A percentile compares a stretch with the other conserved stretches of the same genome.
These are phyloP conservation scores for Globisporangium abappressorium DNA, from an alignment of 352 stramenopile species.

Conservation along the genomic window DNA sequence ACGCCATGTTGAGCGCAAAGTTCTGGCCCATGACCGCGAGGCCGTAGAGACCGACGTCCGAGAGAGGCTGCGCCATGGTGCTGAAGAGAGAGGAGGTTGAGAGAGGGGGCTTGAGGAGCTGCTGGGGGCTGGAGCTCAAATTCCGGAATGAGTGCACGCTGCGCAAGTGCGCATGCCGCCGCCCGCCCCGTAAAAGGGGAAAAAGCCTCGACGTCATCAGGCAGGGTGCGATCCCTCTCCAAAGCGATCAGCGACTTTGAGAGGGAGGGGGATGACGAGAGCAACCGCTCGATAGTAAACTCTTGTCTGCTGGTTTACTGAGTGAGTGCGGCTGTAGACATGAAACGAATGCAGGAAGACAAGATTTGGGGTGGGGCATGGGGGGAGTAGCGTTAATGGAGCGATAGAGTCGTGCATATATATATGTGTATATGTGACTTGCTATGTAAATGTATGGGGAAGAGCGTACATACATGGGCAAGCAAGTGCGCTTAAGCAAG, in stretches of 20 bases:
- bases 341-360: not conserved
- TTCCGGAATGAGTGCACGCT: slow-evolving; percentile 24
- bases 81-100: slow-evolving; percentile 6
- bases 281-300: not conserved
- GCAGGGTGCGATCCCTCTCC: not conserved
- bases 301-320: no score
- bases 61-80: slow-evolving; percentile 49
- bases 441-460: not conserved
- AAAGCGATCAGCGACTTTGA: slow-evolving; percentile 18
- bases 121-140: slow-evolving; percentile 24
- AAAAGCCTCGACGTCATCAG: not conserved
- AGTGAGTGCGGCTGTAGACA: not conserved
- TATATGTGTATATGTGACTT: not conserved
- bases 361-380: not conserved
- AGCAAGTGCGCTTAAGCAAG: not conserved
- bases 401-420: not conserved
- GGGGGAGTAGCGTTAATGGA: not conserved
- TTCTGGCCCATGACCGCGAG: slow-evolving; percentile 98
- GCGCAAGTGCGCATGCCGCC: not conserved
- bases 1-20: slow-evolving; percentile 99
- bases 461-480: not conserved
- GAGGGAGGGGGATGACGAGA: slow-evolving; percentile 5
- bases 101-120: slow-evolving; percentile 10
- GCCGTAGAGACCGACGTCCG: slow-evolving; percentile 88
- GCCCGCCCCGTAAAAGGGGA: not conserved